Conservation (phyloP, 2,329 filamentous ascomycete genomes). For the Xylaria sp. region DNA sequence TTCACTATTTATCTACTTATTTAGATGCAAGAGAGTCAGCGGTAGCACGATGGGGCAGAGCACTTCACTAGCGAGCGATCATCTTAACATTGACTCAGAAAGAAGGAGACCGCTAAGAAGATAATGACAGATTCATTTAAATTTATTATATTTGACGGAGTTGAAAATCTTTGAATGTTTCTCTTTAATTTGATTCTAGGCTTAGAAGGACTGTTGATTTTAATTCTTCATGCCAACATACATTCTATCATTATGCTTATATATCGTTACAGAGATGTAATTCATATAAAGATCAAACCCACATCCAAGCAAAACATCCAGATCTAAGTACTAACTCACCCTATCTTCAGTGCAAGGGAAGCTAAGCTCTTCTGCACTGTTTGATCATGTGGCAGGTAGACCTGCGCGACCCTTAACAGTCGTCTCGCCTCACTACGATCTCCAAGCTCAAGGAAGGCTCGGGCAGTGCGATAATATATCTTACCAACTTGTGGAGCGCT, state of each 20-base stretch:
- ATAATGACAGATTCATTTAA: not conserved
- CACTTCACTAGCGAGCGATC: not conserved
- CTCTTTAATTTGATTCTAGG: not conserved
- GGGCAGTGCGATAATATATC: constrained; percentile 60
- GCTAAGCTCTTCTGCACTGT: constrained; percentile 39
- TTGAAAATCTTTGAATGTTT: not conserved
- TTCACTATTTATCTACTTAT: not conserved
- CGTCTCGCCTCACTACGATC: constrained; percentile 39
- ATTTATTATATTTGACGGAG: not conserved
- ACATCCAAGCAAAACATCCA: not conserved
- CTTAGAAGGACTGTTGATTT: not conserved
- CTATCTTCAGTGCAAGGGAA: constrained; percentile 22
- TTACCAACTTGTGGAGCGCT: constrained; percentile 58
- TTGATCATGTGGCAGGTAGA: constrained; percentile 43
- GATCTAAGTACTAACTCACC: not conserved
- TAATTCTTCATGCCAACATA: not conserved
- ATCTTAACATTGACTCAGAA: not conserved
- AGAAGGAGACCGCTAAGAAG: too few relatives aligned
- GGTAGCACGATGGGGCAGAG: too few relatives aligned
- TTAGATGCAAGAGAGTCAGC: not conserved
- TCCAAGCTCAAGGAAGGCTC: constrained; percentile 52
- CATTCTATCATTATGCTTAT: not conserved
- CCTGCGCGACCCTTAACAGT: constrained; percentile 41
- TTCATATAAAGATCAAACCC: not conserved
- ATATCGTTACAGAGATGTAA: not conserved